Base-by-base conservation (phyloP, 345 rosid genomes). In the Physaria fendleri region DNA sequence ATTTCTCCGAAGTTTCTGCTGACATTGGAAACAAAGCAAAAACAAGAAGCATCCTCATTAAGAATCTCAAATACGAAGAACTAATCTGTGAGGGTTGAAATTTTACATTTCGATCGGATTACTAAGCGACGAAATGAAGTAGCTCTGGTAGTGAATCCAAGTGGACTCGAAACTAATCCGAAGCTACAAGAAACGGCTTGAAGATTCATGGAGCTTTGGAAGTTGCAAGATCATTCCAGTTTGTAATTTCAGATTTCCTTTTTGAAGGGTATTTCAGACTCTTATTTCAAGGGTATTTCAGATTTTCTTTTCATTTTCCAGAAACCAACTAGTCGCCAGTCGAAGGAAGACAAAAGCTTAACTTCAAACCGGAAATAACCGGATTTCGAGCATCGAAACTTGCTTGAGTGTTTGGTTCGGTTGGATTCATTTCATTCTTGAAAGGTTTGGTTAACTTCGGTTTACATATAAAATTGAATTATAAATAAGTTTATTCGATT, bases 1-100 rank as follows among this genome's bases (percentile, higher is more conserved):
- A 86, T 66, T 93, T 88, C 42, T 93, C 95, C 40, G 89, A 74
- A 5, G 94, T 95, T 30, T 93, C 99, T 59, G 73, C 99, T 86
- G 74, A 14, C 51, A n/a, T n/a, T n/a, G n/a, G n/a, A n/a, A n/a
- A n/a, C n/a, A n/a, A n/a, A n/a, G n/a, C n/a, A n/a, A 44, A 54
- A 51, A 16, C 38, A 33, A 33, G n/a, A 33, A 52, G 40, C 50
- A 28, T 16, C 41, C 17, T n/a, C n/a, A n/a, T n/a, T 44, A 37
- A 53, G 4, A 13, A 14, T 29, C 25, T 37, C 34, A 20, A 17
- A n/a, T n/a, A 47, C 9, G 6, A 49, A 1, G 8, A 21, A 12
- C 5, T 18, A 44, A 48, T 21, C 13, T 25, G 4, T n/a, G 9
- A 5, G 41, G 22, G 48, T 45, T 9, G 18, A 1, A n/a, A n/a